phyloP scores from a whole-genome alignment of 371 early-diverging fungal genomes.

The Mortierella sp. region DNA sequence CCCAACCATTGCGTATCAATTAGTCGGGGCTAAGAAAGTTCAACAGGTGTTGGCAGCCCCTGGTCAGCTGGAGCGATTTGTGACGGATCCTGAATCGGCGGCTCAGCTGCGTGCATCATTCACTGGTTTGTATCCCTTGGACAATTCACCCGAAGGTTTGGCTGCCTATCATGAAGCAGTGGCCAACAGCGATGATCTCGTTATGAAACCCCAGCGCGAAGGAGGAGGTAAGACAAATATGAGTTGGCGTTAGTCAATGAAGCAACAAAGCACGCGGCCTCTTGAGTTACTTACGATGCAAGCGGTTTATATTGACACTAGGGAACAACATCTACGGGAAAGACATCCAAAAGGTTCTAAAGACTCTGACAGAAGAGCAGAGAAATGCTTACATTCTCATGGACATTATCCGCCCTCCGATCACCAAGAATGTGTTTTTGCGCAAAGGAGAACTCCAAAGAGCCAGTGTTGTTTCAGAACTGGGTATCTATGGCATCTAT shows the following conservation, averaged over 20 bases:
- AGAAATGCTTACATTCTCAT: conserved; percentile 87
- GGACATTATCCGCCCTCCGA: conserved; percentile 89
- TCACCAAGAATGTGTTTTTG: conserved; percentile 79
- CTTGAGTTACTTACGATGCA: neutral
- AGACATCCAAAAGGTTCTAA: conserved; percentile 76
- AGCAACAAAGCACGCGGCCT: neutral
- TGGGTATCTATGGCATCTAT: conserved; percentile 94
- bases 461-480: conserved; percentile 87
- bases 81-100: conserved; percentile 65
- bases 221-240: conserved; percentile 79
- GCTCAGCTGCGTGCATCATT: conserved; percentile 78
- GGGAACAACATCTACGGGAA: conserved; percentile 93
- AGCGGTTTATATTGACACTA: conserved; percentile 7
- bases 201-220: conserved; percentile 97
- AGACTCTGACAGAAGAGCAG: conserved; percentile 66
- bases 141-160: conserved; percentile 72
- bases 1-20: conserved; percentile 91
- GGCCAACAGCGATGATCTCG: conserved; percentile 71
- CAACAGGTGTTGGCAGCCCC: conserved; percentile 92
- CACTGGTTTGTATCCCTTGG: conserved; percentile 92
- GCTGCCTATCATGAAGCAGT: conserved; percentile 77
- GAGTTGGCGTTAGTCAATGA: neutral
- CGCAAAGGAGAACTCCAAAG: conserved; percentile 79
- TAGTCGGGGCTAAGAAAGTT: conserved; percentile 96
- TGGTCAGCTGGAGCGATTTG: conserved; percentile 82